These are phyloP conservation scores for Candida succiphila DNA, from an alignment of 805 yeast species.

Conservation along the genomic window DNA sequence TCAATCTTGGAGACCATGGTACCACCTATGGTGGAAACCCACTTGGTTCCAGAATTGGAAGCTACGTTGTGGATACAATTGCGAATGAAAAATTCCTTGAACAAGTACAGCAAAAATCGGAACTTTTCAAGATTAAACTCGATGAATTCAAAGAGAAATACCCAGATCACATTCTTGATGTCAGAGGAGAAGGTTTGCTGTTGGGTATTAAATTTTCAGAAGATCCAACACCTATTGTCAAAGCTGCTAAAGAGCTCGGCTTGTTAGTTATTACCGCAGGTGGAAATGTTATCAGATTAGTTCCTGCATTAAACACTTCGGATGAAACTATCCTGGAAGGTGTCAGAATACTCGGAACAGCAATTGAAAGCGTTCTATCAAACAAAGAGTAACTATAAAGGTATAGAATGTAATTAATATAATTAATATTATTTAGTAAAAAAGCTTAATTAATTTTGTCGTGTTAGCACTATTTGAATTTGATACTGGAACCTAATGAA, in stretches of 20 bases:
- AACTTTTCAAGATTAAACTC: conserved; percentile 41
- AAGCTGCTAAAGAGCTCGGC: conserved; percentile 68
- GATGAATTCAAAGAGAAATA: conserved; percentile 39
- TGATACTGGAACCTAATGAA: neutral
- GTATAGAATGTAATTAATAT: neutral
- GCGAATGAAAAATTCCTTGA: conserved; percentile 49
- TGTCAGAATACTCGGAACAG: conserved; percentile 52
- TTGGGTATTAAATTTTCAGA: conserved; percentile 71
- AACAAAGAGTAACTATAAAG: conserved; percentile 1
- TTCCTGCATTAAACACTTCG: conserved; percentile 84
- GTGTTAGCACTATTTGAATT: neutral
- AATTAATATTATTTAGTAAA: neutral
- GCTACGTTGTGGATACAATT: conserved; percentile 62
- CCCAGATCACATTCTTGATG: conserved; percentile 52
- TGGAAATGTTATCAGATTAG: conserved; percentile 78
- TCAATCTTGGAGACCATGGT: conserved; percentile 93
- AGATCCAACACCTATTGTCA: conserved; percentile 56
- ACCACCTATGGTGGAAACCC: conserved; percentile 98
- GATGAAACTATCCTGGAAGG: conserved; percentile 65
- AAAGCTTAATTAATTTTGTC: neutral
- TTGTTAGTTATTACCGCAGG: conserved; percentile 87
- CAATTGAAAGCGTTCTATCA: conserved; percentile 28
- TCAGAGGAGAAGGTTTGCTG: conserved; percentile 85
- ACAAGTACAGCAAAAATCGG: conserved; percentile 52
- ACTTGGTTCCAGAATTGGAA: conserved; percentile 73